Conservation (phyloP, 352 stramenopile genomes). For the Globisporangium lucens region DNA sequence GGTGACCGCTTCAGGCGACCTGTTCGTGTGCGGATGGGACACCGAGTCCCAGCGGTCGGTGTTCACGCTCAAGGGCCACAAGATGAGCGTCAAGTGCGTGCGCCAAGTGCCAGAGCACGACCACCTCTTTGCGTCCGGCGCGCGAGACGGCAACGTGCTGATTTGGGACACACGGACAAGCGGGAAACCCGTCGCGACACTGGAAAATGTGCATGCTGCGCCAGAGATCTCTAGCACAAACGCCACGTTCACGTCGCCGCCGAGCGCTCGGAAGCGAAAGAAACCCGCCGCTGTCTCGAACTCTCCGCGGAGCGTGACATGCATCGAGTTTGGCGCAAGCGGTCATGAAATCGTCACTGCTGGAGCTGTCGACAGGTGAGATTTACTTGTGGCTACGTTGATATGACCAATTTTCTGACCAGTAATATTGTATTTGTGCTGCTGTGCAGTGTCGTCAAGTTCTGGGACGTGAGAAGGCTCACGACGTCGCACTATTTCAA, state of each 20-base stretch:
- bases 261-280: slow-evolving; percentile 28
- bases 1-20: slow-evolving; percentile 57
- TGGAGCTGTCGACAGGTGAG: slow-evolving; percentile 48
- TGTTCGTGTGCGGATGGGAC: slow-evolving; percentile 54
- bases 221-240: slow-evolving; percentile 14
- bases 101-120: slow-evolving; percentile 34
- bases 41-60: slow-evolving; percentile 34
- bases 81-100: slow-evolving; percentile 80
- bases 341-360: slow-evolving; percentile 50
- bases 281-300: slow-evolving; percentile 10
- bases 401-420: background rate
- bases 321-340: slow-evolving; percentile 51
- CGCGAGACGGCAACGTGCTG: slow-evolving; percentile 57
- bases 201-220: slow-evolving; percentile 40
- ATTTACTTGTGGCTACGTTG: background rate
- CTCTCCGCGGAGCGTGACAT: slow-evolving; percentile 61
- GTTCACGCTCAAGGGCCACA: slow-evolving; percentile 40
- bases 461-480: slow-evolving; percentile 60
- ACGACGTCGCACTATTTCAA: slow-evolving; percentile 19
- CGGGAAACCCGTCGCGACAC: slow-evolving; percentile 23
- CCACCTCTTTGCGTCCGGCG: slow-evolving; percentile 52
- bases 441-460: slow-evolving; percentile 43
- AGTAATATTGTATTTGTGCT: background rate
- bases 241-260: slow-evolving; percentile 30
- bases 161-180: slow-evolving; percentile 47